Base-by-base conservation (phyloP, 2,329 filamentous ascomycete species). In the Tolypocladium ophioglossoides region DNA sequence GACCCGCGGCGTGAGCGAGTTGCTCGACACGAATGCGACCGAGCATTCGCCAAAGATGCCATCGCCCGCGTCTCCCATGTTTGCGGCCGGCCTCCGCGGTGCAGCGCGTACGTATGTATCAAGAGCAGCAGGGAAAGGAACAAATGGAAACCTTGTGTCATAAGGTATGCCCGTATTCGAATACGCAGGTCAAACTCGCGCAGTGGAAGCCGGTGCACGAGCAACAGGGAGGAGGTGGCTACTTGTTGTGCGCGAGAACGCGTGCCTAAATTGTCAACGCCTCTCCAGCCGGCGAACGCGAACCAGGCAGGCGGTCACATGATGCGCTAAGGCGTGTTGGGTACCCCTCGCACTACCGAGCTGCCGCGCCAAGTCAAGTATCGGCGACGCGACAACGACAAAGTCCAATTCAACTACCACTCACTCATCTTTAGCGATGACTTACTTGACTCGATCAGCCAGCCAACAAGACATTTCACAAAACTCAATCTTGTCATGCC, bases 1-100 rank as follows among this genome's bases (percentile, higher is more conserved):
- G 4, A 70, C 58, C 51, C 69, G 74, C 1, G 70, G 67, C 11
- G 72, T 63, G 20, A 78, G 64, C 18, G 63, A 58, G 39, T 62
- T 66, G 62, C 74, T 75, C 1, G 74, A 68, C 39, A 78, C 73
- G 59, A 78, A 78, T 38, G 73, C 73, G 57, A 78, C 65, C 10
- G 64, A 59, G 66, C 74, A 77, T 56, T 74, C 69, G 57, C 64
- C 56, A 59, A 77, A 77, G 54, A 74, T 58, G 53, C 64, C 58
- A 37, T 61, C 55, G n/a, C 62, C 62, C 47, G 58, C 54, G 53
- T 67, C 65, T 40, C 56, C 61, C 68, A 70, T 74, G 51, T 56
- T 58, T 38, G 57, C 37, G 54, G 24, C 27, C 27, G 27, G n/a
- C n/a, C 37, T 39, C 24, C 12, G 22, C 14, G 24, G 27, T 32